Evolutionary conservation across 129 eudicot species (phyloP).

Genomic region (Mikania micrantha): DNA sequence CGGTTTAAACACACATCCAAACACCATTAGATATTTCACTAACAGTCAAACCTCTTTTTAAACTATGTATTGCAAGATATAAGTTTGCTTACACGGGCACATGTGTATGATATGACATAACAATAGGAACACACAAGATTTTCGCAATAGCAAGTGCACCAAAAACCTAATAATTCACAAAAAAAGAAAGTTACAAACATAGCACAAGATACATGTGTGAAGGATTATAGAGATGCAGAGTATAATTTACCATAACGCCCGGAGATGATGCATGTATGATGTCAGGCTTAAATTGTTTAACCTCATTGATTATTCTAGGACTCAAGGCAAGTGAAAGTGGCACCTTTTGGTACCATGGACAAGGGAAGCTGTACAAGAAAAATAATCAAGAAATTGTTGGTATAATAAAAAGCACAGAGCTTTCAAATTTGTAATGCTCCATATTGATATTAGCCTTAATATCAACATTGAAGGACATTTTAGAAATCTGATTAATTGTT

Average conservation of each 20-base stretch:
- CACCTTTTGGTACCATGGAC: conserved; percentile 93
- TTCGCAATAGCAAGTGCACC: conserved; percentile 96
- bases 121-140: conserved; percentile 81
- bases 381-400: conserved; percentile 13
- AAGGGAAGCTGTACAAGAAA: conserved; percentile 67
- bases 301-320: conserved; percentile 94
- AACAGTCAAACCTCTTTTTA: neutral
- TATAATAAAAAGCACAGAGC: neutral
- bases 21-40: neutral
- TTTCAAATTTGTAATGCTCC: neutral
- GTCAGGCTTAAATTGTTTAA: conserved; percentile 86
- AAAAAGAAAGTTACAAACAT: conserved; percentile 6
- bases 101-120: conserved; percentile 98
- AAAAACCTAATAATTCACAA: conserved; percentile 53
- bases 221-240: neutral
- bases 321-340: conserved; percentile 98
- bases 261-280: conserved; percentile 98
- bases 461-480: neutral
- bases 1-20: neutral
- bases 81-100: conserved; percentile 92
- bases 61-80: neutral
- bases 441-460: neutral
- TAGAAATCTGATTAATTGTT: neutral
- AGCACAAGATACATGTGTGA: neutral
- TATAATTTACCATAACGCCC: conserved; percentile 70